Conservation (phyloP, 2,329 filamentous ascomycete genomes). For the Alternaria viburni region DNA sequence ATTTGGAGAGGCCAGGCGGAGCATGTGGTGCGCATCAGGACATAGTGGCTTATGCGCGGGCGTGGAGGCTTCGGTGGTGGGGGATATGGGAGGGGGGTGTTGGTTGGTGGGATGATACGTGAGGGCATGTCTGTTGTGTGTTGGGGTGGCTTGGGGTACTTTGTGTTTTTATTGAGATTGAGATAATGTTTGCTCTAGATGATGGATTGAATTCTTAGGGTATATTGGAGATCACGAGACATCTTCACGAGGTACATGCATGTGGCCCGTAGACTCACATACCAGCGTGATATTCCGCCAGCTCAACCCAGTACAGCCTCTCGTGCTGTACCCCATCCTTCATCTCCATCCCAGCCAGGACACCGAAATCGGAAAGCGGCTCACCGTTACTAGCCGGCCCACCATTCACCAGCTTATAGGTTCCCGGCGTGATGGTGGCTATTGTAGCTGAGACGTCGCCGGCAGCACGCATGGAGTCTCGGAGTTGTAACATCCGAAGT, state of each 20-base stretch:
- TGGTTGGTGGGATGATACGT: not conserved
- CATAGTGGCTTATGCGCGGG: not conserved
- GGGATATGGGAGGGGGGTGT: not conserved
- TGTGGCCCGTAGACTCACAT: not conserved
- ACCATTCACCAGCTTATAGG: not conserved
- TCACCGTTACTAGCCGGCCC: not conserved
- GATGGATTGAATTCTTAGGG: not conserved
- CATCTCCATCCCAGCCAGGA: not conserved
- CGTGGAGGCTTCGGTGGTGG: not conserved
- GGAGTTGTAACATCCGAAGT: not conserved
- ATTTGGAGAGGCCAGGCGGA: not conserved
- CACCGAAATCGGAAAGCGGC: not conserved
- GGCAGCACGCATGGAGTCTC: not conserved
- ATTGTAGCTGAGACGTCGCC: not conserved
- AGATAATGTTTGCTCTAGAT: not conserved
- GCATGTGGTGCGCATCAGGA: not conserved
- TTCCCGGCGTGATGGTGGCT: not conserved
- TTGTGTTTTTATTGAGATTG: not conserved
- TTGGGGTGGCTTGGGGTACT: not conserved
- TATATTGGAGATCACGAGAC: not conserved
- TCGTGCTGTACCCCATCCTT: not conserved
- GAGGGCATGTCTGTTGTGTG: not conserved
- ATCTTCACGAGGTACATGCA: not conserved
- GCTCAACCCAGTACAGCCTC: not conserved
- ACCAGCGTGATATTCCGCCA: not conserved